Evolutionary conservation across 352 stramenopile genomes (phyloP).

Genomic region (Phytophthora pini): DNA sequence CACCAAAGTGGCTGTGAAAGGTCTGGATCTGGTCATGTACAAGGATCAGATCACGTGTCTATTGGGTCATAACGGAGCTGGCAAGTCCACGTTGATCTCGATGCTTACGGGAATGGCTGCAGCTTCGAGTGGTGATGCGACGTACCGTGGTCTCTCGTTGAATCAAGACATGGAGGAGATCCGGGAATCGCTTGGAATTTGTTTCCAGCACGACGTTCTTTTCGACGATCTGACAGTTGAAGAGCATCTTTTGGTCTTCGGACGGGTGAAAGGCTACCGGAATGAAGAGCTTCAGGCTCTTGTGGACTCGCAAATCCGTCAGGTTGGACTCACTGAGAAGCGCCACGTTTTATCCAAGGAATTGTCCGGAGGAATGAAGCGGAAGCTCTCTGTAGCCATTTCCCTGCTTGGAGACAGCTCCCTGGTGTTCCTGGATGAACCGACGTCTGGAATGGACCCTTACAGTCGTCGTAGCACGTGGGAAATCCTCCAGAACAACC

Average conservation of each 20-base stretch:
- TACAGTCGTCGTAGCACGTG: constrained; percentile 93
- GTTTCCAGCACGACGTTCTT: constrained; percentile 81
- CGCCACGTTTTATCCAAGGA: constrained; percentile 40
- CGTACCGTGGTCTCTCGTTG: constrained; percentile 70
- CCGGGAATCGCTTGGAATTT: constrained; percentile 66
- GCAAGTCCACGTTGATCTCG: constrained; percentile 88
- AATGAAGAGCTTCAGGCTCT: constrained; percentile 32
- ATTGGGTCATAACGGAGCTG: constrained; percentile 92
- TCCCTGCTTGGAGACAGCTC: constrained; percentile 86
- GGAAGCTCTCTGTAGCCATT: constrained; percentile 88
- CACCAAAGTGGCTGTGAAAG: constrained; percentile 75
- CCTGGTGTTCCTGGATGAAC: constrained; percentile 88
- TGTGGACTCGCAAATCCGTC: constrained; percentile 41
- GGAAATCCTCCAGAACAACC: constrained; percentile 65
- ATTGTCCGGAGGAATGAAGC: constrained; percentile 87
- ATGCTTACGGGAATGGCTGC: constrained; percentile 88
- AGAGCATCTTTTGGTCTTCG: constrained; percentile 70
- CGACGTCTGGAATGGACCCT: constrained; percentile 94
- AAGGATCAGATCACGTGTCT: constrained; percentile 89
- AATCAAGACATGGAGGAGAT: constrained; percentile 69
- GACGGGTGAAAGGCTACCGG: constrained; percentile 49
- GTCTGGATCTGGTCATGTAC: constrained; percentile 84
- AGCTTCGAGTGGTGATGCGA: constrained; percentile 49
- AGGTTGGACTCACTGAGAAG: constrained; percentile 64
- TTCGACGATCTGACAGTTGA: constrained; percentile 73